Percentiles rank a stretch among this genome's conserved stretches.
Conservation (phyloP, 768 basidiomycete species). For the Tremella yokohamensis region DNA sequence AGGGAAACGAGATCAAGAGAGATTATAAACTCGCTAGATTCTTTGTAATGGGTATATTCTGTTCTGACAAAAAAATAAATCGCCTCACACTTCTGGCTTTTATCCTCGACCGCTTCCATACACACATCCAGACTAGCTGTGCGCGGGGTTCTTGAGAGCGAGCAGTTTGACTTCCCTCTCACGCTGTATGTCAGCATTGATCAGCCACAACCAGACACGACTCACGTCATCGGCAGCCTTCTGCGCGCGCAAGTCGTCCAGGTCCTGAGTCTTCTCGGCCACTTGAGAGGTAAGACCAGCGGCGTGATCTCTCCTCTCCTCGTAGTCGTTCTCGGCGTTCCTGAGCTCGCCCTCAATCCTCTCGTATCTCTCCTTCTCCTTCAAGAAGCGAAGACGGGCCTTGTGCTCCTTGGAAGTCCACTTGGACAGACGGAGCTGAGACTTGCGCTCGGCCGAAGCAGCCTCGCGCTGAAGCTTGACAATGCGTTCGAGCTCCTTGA, state of each 20-base stretch:
- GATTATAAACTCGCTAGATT: too few relatives aligned
- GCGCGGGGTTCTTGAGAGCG: constrained; percentile 50
- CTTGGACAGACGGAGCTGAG: constrained; percentile 59
- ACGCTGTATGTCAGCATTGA: constrained; percentile 32
- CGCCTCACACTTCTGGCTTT: too few relatives aligned
- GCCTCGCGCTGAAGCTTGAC: constrained; percentile 68
- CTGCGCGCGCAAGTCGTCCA: constrained; percentile 64
- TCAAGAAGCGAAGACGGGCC: constrained; percentile 61
- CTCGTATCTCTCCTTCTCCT: constrained; percentile 57
- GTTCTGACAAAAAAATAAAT: too few relatives aligned
- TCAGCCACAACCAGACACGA: constrained; percentile 3
- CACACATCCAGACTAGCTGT: constrained; percentile 31
- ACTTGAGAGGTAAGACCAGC: constrained; percentile 62
- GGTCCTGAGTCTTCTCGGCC: constrained; percentile 68
- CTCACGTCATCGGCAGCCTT: constrained; percentile 66
- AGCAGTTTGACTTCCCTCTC: constrained; percentile 49
- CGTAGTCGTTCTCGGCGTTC: constrained; percentile 49
- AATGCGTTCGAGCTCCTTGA: constrained; percentile 65
- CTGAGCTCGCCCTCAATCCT: constrained; percentile 46
- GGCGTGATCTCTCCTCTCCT: constrained; percentile 59
- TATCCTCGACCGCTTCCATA: background rate
- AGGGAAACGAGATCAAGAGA: too few relatives aligned
- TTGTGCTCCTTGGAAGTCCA: constrained; percentile 62
- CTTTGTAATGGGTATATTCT: too few relatives aligned
- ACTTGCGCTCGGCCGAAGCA: constrained; percentile 60